Conservation (phyloP, 2,329 filamentous ascomycete genomes). For the Arthroderma sp. region DNA sequence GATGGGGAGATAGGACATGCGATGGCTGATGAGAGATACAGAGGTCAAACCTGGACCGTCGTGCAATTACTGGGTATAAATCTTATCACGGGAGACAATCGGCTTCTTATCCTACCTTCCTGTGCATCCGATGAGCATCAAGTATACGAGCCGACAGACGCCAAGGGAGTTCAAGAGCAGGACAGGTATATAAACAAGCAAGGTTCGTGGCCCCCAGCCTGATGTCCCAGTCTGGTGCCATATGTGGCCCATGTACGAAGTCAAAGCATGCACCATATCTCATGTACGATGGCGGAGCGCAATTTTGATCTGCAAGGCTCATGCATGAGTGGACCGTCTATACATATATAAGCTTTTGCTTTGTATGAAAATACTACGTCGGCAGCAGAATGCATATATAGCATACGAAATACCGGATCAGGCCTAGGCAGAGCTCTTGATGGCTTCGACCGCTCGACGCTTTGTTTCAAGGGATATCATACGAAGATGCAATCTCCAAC, state of each 20-base stretch:
- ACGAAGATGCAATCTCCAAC: not conserved
- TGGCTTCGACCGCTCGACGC: not conserved
- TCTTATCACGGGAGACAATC: not conserved
- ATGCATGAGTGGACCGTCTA: conserved; percentile 3
- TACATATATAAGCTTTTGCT: conserved; percentile 1
- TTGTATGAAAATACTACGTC: conserved; percentile 2
- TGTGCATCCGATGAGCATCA: not conserved
- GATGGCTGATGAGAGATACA: not conserved
- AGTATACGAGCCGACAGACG: conserved; percentile 2
- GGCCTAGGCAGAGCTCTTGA: not conserved
- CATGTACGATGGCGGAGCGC: conserved; percentile 3
- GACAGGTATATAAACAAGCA: conserved; percentile 3
- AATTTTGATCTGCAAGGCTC: conserved; percentile 7
- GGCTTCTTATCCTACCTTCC: conserved; percentile 3
- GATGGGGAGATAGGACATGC: not conserved
- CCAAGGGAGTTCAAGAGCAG: conserved; percentile 1
- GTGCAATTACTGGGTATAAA: not conserved
- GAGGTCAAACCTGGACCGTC: not conserved
- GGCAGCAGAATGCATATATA: not conserved
- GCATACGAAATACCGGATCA: not conserved
- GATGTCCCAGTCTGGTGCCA: not conserved
- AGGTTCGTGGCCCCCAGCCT: conserved; percentile 3
- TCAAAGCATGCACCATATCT: conserved; percentile 4
- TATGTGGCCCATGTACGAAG: conserved; percentile 5
- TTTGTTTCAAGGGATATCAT: not conserved